A percentile compares a stretch with the other conserved stretches of the same genome.
Evolutionary conservation across 1,284 basidiomycete species (phyloP).

Genomic region (Leccinum variabile): DNA sequence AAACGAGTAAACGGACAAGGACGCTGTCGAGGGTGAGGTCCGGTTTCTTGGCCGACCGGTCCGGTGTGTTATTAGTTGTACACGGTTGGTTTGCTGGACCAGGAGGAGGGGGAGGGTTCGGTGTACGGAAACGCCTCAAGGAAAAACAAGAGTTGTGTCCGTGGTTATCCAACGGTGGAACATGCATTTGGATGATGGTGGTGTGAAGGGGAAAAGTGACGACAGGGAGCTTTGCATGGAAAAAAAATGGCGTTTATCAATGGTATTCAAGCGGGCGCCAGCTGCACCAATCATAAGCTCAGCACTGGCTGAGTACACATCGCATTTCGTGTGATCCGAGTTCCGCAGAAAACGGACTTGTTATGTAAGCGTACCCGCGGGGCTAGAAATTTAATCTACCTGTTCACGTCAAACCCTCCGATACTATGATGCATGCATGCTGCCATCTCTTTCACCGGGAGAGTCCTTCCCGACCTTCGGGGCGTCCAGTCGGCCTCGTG

Average conservation of each 20-base stretch:
- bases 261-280: slow-evolving; percentile 10
- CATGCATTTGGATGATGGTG: slow-evolving; percentile 20
- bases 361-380: slow-evolving; percentile 18
- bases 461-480: slow-evolving; percentile 2
- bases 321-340: slow-evolving; percentile 28
- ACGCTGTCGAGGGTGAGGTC: slow-evolving; percentile 1
- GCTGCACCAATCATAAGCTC: not conserved
- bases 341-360: slow-evolving; percentile 29
- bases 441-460: not conserved
- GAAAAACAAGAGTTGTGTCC: slow-evolving; percentile 22
- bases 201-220: slow-evolving; percentile 6
- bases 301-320: not conserved
- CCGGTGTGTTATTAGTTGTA: not conserved
- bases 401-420: not conserved
- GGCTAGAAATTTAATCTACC: slow-evolving; percentile 3
- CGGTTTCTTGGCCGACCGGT: slow-evolving; percentile 8
- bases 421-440: too few relatives aligned
- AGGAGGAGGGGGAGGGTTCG: not conserved
- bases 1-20: slow-evolving; percentile 17
- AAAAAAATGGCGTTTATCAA: slow-evolving; percentile 37
- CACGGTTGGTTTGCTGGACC: not conserved
- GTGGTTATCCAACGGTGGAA: slow-evolving; percentile 29
- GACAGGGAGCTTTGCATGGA: slow-evolving; percentile 16
- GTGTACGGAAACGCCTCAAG: slow-evolving; percentile 24
- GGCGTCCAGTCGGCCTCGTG: slow-evolving; percentile 7